Conservation (phyloP, 169 alveolate species). For the Perkinsus marinus region DNA sequence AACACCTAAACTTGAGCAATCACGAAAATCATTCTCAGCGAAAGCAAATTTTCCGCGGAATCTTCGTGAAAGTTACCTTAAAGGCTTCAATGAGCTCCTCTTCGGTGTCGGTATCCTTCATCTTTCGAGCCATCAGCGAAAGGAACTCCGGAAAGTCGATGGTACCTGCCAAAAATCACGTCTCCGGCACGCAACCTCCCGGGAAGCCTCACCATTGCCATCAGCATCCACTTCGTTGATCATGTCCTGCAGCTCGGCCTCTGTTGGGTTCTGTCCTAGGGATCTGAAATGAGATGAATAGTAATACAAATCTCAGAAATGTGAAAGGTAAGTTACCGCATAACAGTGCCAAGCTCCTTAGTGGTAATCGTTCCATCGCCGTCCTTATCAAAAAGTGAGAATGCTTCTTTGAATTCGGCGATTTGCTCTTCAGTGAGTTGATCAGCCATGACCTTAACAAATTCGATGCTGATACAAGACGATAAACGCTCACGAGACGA, state of each 20-base stretch:
- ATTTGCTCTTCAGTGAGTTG: constrained; percentile 84
- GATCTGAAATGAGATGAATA: not conserved
- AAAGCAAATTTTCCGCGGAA: no score
- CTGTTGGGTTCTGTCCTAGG: constrained; percentile 87
- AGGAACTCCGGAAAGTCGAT: constrained; percentile 98
- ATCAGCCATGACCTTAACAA: not conserved
- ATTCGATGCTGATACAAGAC: no score
- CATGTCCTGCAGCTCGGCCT: constrained; percentile 70
- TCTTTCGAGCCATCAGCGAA: constrained; percentile 96
- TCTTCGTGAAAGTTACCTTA: constrained; percentile 63
- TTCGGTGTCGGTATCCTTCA: constrained; percentile 96
- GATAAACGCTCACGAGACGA: no score
- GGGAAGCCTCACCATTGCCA: constrained; percentile 74
- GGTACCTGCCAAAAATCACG: constrained; percentile 53
- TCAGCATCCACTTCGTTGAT: constrained; percentile 83
- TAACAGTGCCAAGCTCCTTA: constrained; percentile 70
- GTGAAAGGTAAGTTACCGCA: constrained; percentile 35
- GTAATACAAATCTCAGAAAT: not conserved
- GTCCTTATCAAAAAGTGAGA: constrained; percentile 90
- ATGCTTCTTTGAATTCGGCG: constrained; percentile 93
- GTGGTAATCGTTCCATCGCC: constrained; percentile 89
- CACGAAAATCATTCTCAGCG: constrained; percentile 41
- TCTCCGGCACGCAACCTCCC: not conserved
- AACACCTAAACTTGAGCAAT: not conserved
- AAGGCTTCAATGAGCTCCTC: constrained; percentile 97